Evolutionary conservation across 2,329 filamentous ascomycete species (phyloP).

Genomic region (Alternaria brassicicola): DNA sequence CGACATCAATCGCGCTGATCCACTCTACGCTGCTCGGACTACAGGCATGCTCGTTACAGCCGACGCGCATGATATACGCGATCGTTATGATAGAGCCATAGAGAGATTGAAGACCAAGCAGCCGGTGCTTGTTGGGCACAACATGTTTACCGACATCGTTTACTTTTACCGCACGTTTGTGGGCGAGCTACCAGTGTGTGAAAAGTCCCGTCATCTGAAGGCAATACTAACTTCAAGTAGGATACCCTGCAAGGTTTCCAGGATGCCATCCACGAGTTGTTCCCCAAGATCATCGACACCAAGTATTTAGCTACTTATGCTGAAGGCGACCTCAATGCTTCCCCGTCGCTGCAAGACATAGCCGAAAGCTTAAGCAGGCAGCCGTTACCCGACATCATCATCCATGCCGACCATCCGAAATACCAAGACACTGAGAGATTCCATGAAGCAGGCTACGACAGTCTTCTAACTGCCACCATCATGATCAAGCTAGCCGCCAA

Average conservation of each 20-base stretch:
- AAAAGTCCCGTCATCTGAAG: neutral
- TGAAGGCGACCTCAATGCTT: slow-evolving; percentile 59
- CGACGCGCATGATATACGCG: slow-evolving; percentile 44
- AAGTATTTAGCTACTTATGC: slow-evolving; percentile 68
- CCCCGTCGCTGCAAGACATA: slow-evolving; percentile 57
- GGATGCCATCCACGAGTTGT: slow-evolving; percentile 57
- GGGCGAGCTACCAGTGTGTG: slow-evolving; percentile 57
- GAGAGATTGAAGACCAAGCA: slow-evolving; percentile 53
- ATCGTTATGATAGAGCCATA: slow-evolving; percentile 50
- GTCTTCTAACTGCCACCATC: slow-evolving; percentile 64
- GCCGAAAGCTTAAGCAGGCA: slow-evolving; percentile 51
- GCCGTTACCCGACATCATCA: slow-evolving; percentile 51
- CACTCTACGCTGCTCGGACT: slow-evolving; percentile 43
- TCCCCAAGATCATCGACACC: slow-evolving; percentile 65
- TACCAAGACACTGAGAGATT: slow-evolving; percentile 51
- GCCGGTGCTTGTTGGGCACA: slow-evolving; percentile 66
- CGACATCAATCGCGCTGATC: slow-evolving; percentile 47
- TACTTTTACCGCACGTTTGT: slow-evolving; percentile 70
- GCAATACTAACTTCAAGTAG: neutral
- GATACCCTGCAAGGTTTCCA: slow-evolving; percentile 61
- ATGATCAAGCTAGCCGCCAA: slow-evolving; percentile 63
- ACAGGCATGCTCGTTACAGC: slow-evolving; percentile 45
- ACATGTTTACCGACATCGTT: slow-evolving; percentile 67
- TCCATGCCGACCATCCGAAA: slow-evolving; percentile 43
- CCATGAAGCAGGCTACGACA: slow-evolving; percentile 70